Evolutionary conservation across 1,284 basidiomycete species (phyloP).

Genomic region (Rhodotorula mucilaginosa): DNA sequence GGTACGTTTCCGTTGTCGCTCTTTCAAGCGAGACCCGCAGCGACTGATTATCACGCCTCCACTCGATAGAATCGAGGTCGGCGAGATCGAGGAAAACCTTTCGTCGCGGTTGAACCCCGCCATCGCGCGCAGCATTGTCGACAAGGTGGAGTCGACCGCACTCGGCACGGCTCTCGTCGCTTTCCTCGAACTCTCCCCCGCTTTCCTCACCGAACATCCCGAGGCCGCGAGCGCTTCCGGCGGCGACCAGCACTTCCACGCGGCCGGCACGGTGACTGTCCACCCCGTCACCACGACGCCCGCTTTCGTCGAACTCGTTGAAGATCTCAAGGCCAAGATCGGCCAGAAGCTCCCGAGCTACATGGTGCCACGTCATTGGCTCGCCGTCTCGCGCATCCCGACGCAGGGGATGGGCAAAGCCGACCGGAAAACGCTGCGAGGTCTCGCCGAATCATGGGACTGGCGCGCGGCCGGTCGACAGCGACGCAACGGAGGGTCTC

Average conservation of each 20-base stretch:
- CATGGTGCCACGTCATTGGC: constrained; percentile 43
- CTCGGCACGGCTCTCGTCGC: constrained; percentile 36
- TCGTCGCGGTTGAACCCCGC: constrained; percentile 22
- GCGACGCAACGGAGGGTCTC: not conserved
- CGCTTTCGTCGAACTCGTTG: constrained; percentile 16
- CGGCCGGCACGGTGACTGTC: constrained; percentile 4
- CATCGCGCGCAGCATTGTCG: constrained; percentile 37
- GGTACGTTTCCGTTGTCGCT: constrained; percentile 9
- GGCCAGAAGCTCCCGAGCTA: constrained; percentile 27
- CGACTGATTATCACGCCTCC: not conserved
- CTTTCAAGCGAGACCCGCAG: not conserved
- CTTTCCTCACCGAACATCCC: constrained; percentile 7
- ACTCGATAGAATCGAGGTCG: constrained; percentile 39
- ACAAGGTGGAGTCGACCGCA: constrained; percentile 36
- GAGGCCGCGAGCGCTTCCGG: not conserved
- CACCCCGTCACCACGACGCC: constrained; percentile 6
- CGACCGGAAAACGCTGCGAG: constrained; percentile 35
- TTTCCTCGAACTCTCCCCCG: constrained; percentile 28
- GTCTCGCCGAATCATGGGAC: constrained; percentile 20
- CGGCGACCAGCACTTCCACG: constrained; percentile 3
- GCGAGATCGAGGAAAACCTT: constrained; percentile 42
- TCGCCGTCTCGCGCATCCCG: constrained; percentile 38
- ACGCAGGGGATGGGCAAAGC: constrained; percentile 42
- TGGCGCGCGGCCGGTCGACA: constrained; percentile 12
- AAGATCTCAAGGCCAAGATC: constrained; percentile 21